A percentile compares a stretch with the other conserved stretches of the same genome.
phyloP scores from a whole-genome alignment of 1,284 basidiomycete genomes.

The Ustilago vetiveriae region DNA sequence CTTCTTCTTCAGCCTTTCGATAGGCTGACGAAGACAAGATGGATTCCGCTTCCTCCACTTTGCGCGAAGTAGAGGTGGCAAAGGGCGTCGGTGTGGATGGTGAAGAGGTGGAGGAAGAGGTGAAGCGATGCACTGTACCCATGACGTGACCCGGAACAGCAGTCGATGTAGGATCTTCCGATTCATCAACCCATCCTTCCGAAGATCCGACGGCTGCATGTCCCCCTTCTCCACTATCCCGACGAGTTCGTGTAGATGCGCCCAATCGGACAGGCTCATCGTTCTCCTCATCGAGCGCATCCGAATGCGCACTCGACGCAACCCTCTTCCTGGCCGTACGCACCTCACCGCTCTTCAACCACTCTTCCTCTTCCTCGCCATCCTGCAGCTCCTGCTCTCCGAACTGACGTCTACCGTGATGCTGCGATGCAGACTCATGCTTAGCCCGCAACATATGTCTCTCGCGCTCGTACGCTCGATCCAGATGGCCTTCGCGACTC shows the following conservation, averaged over 20 bases:
- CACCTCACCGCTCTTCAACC: conserved; percentile 46
- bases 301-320: conserved; percentile 2
- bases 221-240: neutral
- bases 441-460: conserved; percentile 18
- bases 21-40: conserved; percentile 33
- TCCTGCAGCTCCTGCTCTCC: neutral
- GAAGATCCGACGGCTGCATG: neutral
- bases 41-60: conserved; percentile 30
- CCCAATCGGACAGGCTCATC: conserved; percentile 20
- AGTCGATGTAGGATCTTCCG: conserved; percentile 4
- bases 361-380: conserved; percentile 43
- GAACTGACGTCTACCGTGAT: neutral
- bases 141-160: conserved; percentile 40
- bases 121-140: conserved; percentile 31
- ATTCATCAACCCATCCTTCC: conserved; percentile 55
- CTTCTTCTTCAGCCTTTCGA: conserved; percentile 46
- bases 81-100: neutral
- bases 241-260: neutral
- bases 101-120: neutral
- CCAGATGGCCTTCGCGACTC: conserved; percentile 47
- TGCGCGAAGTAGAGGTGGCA: conserved; percentile 15
- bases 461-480: conserved; percentile 41
- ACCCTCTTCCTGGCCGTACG: conserved; percentile 3
- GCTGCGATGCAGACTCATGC: neutral
- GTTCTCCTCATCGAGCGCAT: conserved; percentile 31